Base-by-base conservation (phyloP, 768 basidiomycete genomes). In the Lyophyllum atratum region DNA sequence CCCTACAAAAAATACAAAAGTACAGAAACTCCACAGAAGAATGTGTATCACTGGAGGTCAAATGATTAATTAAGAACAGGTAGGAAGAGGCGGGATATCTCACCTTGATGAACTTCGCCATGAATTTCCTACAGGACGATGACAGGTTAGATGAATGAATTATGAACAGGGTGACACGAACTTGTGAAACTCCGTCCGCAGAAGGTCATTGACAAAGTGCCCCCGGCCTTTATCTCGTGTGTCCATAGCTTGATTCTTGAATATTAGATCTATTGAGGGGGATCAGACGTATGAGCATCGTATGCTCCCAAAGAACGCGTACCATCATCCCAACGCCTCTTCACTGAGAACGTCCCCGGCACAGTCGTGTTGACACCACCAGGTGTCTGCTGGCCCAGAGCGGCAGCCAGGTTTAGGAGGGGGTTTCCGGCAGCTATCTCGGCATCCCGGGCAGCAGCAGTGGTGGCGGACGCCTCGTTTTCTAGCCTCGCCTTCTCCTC, bases 291-390 rank as follows among this genome's bases (percentile, higher is more conserved):
- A 46, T 55, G 22, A 58, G 50, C 9, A 28, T 39, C 50, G 31
- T 39, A 22, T n/a, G n/a, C 43, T 8, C 46, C 33, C 25, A 55
- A 54, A 60, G 44, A 53, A 9, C 26, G 71, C 84, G 25, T 21
- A 92, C 92, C 95, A 66, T 97, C 95, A 70, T 97, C 95, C 95
- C 95, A 98, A 55, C 95, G 82, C 65, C 88, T 80, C 75, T 95
- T 95, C 48, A 97, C 94, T 19, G 93, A 83, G 66, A 98, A 97
- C 15, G 90, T 90, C 8, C 93, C 90, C 0, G 89, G 87, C 15
- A 80, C 83, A 1, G 85, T 88, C 12, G 89, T 90, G 62, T 85
- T 88, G 29, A 92, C 68, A 11, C 89, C 88, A 9, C 72, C 75
- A 0, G 89, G 85, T 0, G 83, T 72, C 57, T 82, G 67, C 60